phyloP scores from a whole-genome alignment of 2,329 filamentous ascomycete genomes.

The Colletotrichum sp. region DNA sequence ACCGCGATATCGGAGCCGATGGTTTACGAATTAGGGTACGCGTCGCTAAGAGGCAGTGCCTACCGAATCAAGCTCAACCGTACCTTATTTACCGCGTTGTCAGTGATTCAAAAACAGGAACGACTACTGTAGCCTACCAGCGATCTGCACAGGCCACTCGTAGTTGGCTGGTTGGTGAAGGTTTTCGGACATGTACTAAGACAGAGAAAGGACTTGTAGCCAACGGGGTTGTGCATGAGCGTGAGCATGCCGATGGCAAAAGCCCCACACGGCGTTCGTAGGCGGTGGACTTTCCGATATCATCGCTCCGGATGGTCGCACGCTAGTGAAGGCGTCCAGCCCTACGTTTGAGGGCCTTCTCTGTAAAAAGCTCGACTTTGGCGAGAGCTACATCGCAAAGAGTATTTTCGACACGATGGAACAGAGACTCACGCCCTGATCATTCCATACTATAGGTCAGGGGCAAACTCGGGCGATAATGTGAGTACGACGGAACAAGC shows the following conservation, averaged over 20 bases:
- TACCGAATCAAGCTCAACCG: neutral
- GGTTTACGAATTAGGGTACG: neutral
- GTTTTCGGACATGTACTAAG: neutral
- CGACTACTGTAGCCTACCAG: neutral
- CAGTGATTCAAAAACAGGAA: neutral
- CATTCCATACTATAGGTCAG: neutral
- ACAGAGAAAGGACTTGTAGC: neutral
- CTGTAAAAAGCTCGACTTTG: neutral
- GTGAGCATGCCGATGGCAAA: neutral
- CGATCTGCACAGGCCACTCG: neutral
- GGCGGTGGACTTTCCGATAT: neutral
- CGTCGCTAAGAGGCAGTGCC: neutral
- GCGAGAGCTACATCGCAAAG: neutral
- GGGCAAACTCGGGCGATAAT: neutral
- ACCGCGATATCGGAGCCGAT: neutral
- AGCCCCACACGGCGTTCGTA: neutral
- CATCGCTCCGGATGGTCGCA: neutral
- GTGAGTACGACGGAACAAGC: neutral
- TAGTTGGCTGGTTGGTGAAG: too few species aligned
- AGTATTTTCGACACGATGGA: neutral
- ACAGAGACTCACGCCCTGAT: neutral
- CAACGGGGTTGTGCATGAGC: neutral
- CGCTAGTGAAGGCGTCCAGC: neutral
- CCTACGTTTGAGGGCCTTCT: neutral
- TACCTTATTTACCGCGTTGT: neutral